Evolutionary conservation across 2,329 filamentous ascomycete species (phyloP), one percentile per base, ranked within the genome.

Genomic region (Cladosporium velox): DNA sequence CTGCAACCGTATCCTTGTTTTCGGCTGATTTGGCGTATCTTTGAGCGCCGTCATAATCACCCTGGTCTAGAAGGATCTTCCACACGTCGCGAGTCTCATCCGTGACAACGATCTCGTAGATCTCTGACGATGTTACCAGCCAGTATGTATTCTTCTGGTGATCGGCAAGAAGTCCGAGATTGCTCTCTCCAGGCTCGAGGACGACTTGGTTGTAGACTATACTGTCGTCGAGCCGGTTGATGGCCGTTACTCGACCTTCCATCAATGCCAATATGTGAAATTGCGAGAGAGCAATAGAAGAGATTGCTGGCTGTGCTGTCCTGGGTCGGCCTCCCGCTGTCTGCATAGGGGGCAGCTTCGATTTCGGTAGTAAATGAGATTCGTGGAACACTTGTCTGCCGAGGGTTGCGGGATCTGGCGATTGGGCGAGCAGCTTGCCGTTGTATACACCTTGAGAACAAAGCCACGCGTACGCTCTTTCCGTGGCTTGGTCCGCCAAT

Each of bases 71-170:
- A 87, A 98, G 91, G 62, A 98, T 92, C 75, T 92, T 92, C 95
- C 95, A 99, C 18, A 98, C 88, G 76, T 98, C 91, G 71, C 95
- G 84, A 71, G 93, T 91, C 77, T 99, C 95, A 65, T 98, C 92
- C 54, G 89, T 90, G 14, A 94, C 90, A 14, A 95, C 91, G 66
- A 99, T 90, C 79, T 99, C 95, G 72, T 93, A 97, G 60, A 99
- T 97, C 73, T 96, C 93, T 65, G 91, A 86, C 0, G 87, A 86
- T 0, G 94, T 98, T 75, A 98, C 96, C 2, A 99, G 85, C 95
- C 96, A 99, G 76, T 94, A 97, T 0, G 95, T 99, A 74, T 94
- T 96, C 82, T 97, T 97, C 77, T 95, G 94, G 67, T 91, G 86
- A 77, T 99, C 95, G 10, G 94, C 89, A 60, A 93, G 90, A 21